A percentile compares a stretch with the other conserved stretches of the same genome.
These are phyloP conservation scores for Heliosperma pusillum DNA, from an alignment of 148 eudicot genomes.

Conservation along the genomic window DNA sequence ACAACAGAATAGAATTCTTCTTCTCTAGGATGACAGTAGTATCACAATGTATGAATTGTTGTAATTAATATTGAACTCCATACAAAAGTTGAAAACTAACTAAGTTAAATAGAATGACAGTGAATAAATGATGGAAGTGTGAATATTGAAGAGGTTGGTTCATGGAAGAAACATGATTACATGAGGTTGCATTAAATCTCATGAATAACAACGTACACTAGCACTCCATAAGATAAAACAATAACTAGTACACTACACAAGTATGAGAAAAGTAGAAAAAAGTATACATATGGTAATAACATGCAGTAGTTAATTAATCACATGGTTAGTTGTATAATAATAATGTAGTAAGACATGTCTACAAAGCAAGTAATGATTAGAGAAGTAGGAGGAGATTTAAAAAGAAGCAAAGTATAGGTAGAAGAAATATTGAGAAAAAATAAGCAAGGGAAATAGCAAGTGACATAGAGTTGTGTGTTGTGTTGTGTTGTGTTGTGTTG, in stretches of 20 bases:
- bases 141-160: conserved; percentile 25
- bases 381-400: conserved; percentile 18
- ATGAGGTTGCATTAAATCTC: conserved; percentile 27
- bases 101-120: conserved; percentile 21
- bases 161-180: conserved; percentile 38
- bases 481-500: not conserved
- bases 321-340: conserved; percentile 3
- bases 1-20: not conserved
- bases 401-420: conserved; percentile 29
- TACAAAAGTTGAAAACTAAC: not conserved
- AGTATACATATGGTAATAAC: conserved; percentile 9
- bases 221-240: not conserved
- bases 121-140: conserved; percentile 28
- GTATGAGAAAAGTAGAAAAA: not conserved
- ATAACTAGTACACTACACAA: conserved; percentile 7
- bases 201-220: conserved; percentile 10
- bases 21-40: conserved; percentile 3
- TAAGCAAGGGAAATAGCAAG: conserved; percentile 5
- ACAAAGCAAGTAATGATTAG: conserved; percentile 18
- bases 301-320: conserved; percentile 5
- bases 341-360: not conserved
- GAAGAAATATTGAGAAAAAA: too few relatives aligned
- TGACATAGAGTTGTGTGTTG: not conserved
- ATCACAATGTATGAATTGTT: too few relatives aligned
- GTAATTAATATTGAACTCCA: too few relatives aligned